phyloP scores from a whole-genome alignment of 768 basidiomycete species.

The Phanerochaete carnosa region DNA sequence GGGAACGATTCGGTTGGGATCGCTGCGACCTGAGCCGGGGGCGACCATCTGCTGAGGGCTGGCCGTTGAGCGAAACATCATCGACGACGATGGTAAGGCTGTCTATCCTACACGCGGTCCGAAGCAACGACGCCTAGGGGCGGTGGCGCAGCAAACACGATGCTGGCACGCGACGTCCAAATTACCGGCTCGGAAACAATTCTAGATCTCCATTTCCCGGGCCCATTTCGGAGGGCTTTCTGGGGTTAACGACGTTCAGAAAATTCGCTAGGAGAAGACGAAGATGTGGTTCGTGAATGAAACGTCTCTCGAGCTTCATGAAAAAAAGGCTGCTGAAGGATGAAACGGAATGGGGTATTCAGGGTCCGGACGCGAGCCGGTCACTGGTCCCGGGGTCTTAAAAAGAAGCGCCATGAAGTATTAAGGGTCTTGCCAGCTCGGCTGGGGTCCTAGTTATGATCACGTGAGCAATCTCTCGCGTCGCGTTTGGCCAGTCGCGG shows the following conservation, averaged over 20 bases:
- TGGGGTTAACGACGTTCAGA: not conserved
- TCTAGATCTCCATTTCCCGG: not conserved
- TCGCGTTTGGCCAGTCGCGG: not conserved
- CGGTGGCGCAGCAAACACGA: conserved; percentile 4
- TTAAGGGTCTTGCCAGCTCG: not conserved
- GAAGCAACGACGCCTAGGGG: conserved; percentile 3
- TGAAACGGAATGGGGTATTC: not conserved
- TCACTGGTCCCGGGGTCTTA: no score
- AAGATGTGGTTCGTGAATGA: not conserved
- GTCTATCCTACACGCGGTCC: conserved; percentile 6
- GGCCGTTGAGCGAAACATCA: conserved; percentile 14
- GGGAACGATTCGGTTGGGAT: conserved; percentile 37
- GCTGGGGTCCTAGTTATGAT: not conserved
- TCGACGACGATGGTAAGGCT: conserved; percentile 10
- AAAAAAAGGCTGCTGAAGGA: not conserved
- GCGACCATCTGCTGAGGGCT: conserved; percentile 14
- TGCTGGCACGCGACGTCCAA: not conserved
- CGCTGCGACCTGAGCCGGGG: conserved; percentile 19
- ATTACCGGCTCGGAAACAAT: not conserved
- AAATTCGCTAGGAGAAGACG: not conserved
- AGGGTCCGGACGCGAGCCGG: not conserved
- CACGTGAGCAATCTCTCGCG: conserved; percentile 8
- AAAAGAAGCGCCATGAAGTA: not conserved
- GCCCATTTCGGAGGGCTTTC: not conserved
- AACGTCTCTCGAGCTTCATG: not conserved